Evolutionary conservation across 208 protist species (phyloP), one percentile per base, ranked within the genome.

Genomic region (Acanthamoeba sp.): DNA sequence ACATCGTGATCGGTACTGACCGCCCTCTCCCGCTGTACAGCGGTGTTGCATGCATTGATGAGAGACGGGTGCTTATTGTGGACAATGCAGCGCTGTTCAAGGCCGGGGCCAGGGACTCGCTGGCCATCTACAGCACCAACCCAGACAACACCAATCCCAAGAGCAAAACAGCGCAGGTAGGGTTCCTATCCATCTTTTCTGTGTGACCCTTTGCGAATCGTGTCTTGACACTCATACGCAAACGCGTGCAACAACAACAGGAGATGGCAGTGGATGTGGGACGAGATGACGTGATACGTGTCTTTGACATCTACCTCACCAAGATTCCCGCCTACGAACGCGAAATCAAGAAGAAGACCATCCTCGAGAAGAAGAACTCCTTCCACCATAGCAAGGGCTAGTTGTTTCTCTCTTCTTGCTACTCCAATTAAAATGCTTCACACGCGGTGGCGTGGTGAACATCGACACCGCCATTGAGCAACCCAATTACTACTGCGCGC

Each of bases 51-150:
- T 73, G 12, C 64, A 2, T 29, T 2, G 64, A 2, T 29, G 29
- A 73, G 6, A 73, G 6, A 73, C 29, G 9, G 5, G 12, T 9
- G 12, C n/a, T 16, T 45, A 48, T 62, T n/a, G 29, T 22, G 57
- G 42, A 64, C 3, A 4, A 24, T 82, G 1, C 42, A 91, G 85
- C 85, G 1, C 27, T 93, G 20, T 82, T 93, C 48, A 82, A 93
- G 66, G 66, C 66, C 12, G 89, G 89, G 27, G 66, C 89, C 0
- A 7, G 89, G 42, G 89, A 93, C 45, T 82, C 64, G n/a, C 69
- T 93, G 36, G 89, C 89, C 64, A 93, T 93, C 69, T 82, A 93
- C 89, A 69, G 45, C 64, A 93, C 89, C 66, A 82, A 93, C 89
- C 42, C 27, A 2, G 89, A 93, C 66, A 52, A 93, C n/a, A 73